A percentile compares a stretch with the other conserved stretches of the same genome.
Evolutionary conservation across 129 eudicot species (phyloP).

Genomic region (Kitagawia praeruptora): DNA sequence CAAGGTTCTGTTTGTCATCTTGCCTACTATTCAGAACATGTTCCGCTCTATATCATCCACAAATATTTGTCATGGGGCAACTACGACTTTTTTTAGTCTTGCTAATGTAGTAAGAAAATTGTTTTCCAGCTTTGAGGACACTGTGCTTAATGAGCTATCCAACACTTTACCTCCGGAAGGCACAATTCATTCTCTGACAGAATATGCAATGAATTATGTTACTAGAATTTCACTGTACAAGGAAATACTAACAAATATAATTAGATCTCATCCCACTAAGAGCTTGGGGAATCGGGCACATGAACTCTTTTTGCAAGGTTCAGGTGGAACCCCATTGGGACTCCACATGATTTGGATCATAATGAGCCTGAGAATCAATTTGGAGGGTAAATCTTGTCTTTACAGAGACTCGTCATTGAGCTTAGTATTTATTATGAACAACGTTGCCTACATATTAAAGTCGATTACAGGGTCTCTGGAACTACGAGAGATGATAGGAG

Average conservation of each 20-base stretch:
- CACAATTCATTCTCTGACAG: conserved; percentile 11
- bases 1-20: background rate
- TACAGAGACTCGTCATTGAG: background rate
- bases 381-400: conserved; percentile 8
- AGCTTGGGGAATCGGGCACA: background rate
- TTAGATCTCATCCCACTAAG: background rate
- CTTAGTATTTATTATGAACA: conserved; percentile 1
- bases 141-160: background rate
- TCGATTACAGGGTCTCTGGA: background rate
- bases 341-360: conserved; percentile 5
- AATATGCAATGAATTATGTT: conserved; percentile 7
- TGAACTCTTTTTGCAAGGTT: background rate
- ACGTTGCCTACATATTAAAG: background rate
- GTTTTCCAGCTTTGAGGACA: background rate
- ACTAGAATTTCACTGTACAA: no score
- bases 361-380: background rate
- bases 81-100: background rate
- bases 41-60: background rate
- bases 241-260: no score
- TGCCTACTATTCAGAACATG: background rate
- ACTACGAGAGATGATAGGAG: background rate
- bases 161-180: background rate
- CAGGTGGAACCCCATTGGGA: background rate
- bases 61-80: background rate
- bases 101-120: background rate